phyloP scores from a whole-genome alignment of 1,284 basidiomycete genomes.

The Schizophyllum commune region DNA sequence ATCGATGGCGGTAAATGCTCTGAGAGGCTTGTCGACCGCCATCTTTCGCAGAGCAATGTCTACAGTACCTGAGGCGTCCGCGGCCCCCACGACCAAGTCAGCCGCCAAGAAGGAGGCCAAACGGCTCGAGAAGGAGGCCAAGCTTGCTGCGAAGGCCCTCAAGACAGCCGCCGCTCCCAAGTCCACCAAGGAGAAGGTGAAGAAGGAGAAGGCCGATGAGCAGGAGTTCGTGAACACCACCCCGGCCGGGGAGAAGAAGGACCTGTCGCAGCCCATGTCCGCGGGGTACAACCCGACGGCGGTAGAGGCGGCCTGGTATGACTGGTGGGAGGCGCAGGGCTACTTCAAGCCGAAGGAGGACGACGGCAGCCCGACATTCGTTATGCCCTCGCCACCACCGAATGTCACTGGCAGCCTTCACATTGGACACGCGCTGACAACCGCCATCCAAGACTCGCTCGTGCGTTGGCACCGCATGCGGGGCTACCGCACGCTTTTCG shows the following conservation, averaged over 20 bases:
- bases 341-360: slow-evolving; percentile 82
- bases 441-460: slow-evolving; percentile 87
- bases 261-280: slow-evolving; percentile 84
- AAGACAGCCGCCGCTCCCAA: slow-evolving; percentile 48
- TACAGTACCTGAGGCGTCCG: background rate
- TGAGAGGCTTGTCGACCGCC: background rate
- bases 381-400: slow-evolving; percentile 92
- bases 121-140: slow-evolving; percentile 68
- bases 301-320: slow-evolving; percentile 96
- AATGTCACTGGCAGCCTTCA: slow-evolving; percentile 97
- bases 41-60: background rate
- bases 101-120: slow-evolving; percentile 68
- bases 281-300: slow-evolving; percentile 92
- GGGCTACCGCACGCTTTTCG: slow-evolving; percentile 86
- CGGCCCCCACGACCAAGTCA: background rate
- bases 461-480: slow-evolving; percentile 96
- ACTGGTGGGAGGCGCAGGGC: slow-evolving; percentile 92
- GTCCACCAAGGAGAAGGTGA: slow-evolving; percentile 64
- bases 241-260: slow-evolving; percentile 87
- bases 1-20: background rate
- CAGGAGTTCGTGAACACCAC: slow-evolving; percentile 79
- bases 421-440: slow-evolving; percentile 93
- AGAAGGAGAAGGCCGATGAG: slow-evolving; percentile 67
- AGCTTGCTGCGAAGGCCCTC: slow-evolving; percentile 69
- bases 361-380: slow-evolving; percentile 59